These are phyloP conservation scores for Neurospora sp. DNA, from an alignment of 495 filamentous ascomycete genomes.

Conservation along the genomic window DNA sequence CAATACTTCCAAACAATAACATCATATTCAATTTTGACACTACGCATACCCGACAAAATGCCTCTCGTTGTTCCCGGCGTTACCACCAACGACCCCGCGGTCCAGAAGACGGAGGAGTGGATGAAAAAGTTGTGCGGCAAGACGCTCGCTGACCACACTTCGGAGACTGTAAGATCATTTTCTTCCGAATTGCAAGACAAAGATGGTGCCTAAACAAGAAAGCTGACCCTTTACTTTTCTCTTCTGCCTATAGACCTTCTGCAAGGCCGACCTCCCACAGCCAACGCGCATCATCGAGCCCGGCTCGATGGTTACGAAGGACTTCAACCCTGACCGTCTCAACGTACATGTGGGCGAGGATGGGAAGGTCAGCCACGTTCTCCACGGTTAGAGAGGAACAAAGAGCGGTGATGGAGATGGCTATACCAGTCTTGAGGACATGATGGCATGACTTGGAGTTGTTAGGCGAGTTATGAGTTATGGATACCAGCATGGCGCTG, in stretches of 20 bases:
- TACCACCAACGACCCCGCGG: constrained; percentile 43
- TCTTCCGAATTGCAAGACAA: not conserved
- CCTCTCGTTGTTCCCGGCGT: constrained; percentile 75
- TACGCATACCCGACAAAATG: constrained; percentile 42
- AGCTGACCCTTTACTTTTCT: not conserved
- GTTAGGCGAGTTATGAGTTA: not conserved
- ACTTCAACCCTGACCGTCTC: constrained; percentile 50
- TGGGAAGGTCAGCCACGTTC: constrained; percentile 63
- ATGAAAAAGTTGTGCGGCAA: constrained; percentile 66
- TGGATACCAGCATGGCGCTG: not conserved
- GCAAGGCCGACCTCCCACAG: constrained; percentile 62
- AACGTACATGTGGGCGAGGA: constrained; percentile 66
- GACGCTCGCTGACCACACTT: constrained; percentile 39
- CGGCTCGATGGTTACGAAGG: constrained; percentile 50
- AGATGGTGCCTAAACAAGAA: not conserved
- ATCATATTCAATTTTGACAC: not conserved
- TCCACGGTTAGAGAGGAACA: constrained; percentile 34
- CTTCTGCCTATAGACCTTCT: constrained; percentile 52
- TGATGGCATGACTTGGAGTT: not conserved
- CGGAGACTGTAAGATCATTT: constrained; percentile 31
- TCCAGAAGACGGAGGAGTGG: constrained; percentile 54
- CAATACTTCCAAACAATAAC: not conserved
- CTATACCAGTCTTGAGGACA: not conserved
- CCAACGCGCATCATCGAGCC: constrained; percentile 57
- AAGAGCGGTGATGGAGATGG: not conserved